phyloP scores from a whole-genome alignment of 2,329 filamentous ascomycete species.

The Hypomyces rosellus region DNA sequence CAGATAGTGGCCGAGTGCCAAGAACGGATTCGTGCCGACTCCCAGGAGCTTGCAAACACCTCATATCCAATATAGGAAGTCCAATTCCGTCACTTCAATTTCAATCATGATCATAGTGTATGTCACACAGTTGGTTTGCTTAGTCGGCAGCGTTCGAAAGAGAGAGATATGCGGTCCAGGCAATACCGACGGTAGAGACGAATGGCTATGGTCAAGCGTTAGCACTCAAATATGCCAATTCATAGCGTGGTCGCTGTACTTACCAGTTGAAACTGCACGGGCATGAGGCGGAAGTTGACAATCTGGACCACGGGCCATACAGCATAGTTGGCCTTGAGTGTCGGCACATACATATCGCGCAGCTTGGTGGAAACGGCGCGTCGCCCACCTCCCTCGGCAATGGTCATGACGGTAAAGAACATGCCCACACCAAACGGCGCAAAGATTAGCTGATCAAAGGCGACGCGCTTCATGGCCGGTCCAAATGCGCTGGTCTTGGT shows the following conservation, averaged over 20 bases:
- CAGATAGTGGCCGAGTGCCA: background rate
- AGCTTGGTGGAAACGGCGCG: conserved; percentile 78
- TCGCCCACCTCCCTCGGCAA: conserved; percentile 84
- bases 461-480: conserved; percentile 83
- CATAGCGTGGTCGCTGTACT: conserved; percentile 32
- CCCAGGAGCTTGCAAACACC: background rate
- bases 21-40: background rate
- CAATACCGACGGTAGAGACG: conserved; percentile 90
- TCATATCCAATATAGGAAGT: background rate
- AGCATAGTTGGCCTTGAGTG: conserved; percentile 90
- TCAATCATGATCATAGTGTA: background rate
- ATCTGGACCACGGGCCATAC: conserved; percentile 96
- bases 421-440: conserved; percentile 78
- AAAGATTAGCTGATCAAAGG: conserved; percentile 88
- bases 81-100: background rate
- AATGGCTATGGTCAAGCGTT: conserved; percentile 61
- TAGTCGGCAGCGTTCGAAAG: conserved; percentile 84
- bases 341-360: conserved; percentile 86
- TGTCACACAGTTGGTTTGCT: background rate
- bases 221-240: background rate
- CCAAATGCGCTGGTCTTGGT: conserved; percentile 66
- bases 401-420: conserved; percentile 96
- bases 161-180: conserved; percentile 95
- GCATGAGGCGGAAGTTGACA: conserved; percentile 92
- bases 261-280: conserved; percentile 93